Percentiles rank a stretch among this genome's conserved stretches.
Evolutionary conservation across 192 early-diverging fungal genomes (phyloP).

Genomic region (Kickxella alabastrina): DNA sequence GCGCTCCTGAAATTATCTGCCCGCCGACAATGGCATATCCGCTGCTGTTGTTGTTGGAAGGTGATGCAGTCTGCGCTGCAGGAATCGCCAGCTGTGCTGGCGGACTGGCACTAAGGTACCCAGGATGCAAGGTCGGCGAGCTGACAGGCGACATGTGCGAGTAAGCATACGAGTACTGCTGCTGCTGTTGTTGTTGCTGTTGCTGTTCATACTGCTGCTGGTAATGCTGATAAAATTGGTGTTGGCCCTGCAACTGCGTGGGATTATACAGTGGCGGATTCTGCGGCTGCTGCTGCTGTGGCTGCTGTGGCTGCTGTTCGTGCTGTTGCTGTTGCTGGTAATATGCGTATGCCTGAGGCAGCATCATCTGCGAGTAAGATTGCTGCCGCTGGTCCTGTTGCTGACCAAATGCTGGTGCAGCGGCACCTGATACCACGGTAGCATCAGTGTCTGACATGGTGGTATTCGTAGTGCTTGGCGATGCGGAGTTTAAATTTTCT

Average conservation of each 20-base stretch:
- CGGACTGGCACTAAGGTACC: constrained; percentile 12
- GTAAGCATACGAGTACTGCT: constrained; percentile 9
- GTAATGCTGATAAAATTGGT: too few species aligned
- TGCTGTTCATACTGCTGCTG: constrained; percentile 6
- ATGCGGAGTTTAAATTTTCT: neutral
- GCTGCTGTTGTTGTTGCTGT: constrained; percentile 11
- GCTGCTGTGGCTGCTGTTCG: constrained; percentile 4
- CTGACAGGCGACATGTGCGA: constrained; percentile 4
- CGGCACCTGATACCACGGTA: neutral
- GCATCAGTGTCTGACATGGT: neutral
- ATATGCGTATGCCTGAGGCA: neutral
- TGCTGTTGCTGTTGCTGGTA: constrained; percentile 1
- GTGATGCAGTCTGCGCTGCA: neutral
- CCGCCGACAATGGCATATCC: neutral
- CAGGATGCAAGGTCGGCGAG: constrained; percentile 13
- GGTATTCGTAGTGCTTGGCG: neutral
- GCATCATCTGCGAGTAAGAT: neutral
- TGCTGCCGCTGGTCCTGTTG: constrained; percentile 14
- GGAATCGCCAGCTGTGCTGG: constrained; percentile 5
- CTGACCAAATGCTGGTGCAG: neutral
- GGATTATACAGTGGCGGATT: too few species aligned
- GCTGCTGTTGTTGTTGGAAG: constrained; percentile 4
- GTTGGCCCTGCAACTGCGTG: too few species aligned
- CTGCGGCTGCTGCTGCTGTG: too few species aligned
- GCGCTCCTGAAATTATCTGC: constrained; percentile 9